Base-by-base conservation (phyloP, 768 basidiomycete species). In the Cubamyces sp. region DNA sequence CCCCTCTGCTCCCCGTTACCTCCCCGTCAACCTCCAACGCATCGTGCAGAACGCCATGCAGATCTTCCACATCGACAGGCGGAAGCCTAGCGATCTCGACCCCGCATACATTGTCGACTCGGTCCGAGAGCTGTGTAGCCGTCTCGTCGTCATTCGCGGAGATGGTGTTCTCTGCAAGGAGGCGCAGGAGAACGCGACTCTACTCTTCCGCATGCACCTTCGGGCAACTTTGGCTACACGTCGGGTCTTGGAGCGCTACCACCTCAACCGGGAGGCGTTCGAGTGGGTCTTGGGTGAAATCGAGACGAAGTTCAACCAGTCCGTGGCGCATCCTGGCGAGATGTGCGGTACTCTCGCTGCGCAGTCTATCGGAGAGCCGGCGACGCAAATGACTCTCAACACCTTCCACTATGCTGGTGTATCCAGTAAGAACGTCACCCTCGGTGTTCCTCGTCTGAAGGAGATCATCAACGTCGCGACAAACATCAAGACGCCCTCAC, bases 371-470 rank as follows among this genome's bases (percentile, higher is more conserved):
- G 97, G 97, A 75, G 97, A 98, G 80, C 97, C 97, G 0, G 97
- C 97, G 4, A 99, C 97, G 0, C 97, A 99, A 78, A 98, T 99
- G 97, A 98, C 97, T 6, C 77, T 99, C 61, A 99, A 99, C 75
- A 98, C 96, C 0, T 99, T 98, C 92, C 97, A 99, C 77, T 98
- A 98, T 74, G 97, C 97, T 63, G 97, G 97, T 88, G 97, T 99
- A 25, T 96, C 97, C n/a, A 94, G 92, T 71, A 98, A 98, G 79
- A 98, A 97, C 77, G 97, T 99, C 52, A 99, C 97, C 0, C 92
- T 98, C 61, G 97, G 97, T 88, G 97, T 99, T 1, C 97, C 97
- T 2, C 96, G 97, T 76, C 75, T 99, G 66, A 98, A 98, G 79
- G 97, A 98, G 77, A 98, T 98, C 68, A 98, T 99, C 79, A 99